Percentiles rank a stretch among this genome's conserved stretches.
Conservation (phyloP, 1,139 yeast species). For the Geotrichum reessii region DNA sequence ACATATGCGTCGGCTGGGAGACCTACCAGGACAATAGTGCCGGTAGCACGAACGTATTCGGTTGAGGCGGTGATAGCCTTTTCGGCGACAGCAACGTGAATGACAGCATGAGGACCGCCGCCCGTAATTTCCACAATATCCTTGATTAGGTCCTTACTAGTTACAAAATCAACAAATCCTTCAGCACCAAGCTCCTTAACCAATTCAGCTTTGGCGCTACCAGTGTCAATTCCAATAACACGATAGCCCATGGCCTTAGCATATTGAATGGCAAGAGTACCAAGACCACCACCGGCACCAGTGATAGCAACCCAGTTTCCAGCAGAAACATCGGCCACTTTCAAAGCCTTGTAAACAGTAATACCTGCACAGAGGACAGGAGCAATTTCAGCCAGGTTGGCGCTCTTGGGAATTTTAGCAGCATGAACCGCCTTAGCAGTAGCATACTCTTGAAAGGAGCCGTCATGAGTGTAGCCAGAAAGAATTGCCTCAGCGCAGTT, state of each 20-base stretch:
- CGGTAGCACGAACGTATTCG: constrained; percentile 64
- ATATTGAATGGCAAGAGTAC: constrained; percentile 73
- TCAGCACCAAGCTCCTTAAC: constrained; percentile 62
- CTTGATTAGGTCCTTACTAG: constrained; percentile 44
- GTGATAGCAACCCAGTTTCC: constrained; percentile 79
- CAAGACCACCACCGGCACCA: constrained; percentile 85
- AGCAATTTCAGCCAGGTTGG: constrained; percentile 67
- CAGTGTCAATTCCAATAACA: constrained; percentile 72
- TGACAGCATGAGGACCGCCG: constrained; percentile 76
- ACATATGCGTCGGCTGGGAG: constrained; percentile 68
- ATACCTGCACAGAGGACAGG: constrained; percentile 80
- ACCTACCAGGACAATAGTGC: constrained; percentile 77
- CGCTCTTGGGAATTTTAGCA: constrained; percentile 63
- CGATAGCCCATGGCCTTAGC: constrained; percentile 79
- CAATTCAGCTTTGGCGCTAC: constrained; percentile 56
- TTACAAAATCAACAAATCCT: constrained; percentile 56
- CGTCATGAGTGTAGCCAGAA: constrained; percentile 77
- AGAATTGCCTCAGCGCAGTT: constrained; percentile 63
- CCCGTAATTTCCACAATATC: constrained; percentile 53
- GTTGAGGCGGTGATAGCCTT: constrained; percentile 64
- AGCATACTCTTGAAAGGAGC: constrained; percentile 79
- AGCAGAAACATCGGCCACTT: constrained; percentile 57
- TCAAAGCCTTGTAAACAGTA: constrained; percentile 77
- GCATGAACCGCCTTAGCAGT: constrained; percentile 86
- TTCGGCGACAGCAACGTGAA: constrained; percentile 76